A percentile compares a stretch with the other conserved stretches of the same genome.
These are phyloP conservation scores for Podila epicladia DNA, from an alignment of 192 early-diverging fungal species.

Conservation along the genomic window DNA sequence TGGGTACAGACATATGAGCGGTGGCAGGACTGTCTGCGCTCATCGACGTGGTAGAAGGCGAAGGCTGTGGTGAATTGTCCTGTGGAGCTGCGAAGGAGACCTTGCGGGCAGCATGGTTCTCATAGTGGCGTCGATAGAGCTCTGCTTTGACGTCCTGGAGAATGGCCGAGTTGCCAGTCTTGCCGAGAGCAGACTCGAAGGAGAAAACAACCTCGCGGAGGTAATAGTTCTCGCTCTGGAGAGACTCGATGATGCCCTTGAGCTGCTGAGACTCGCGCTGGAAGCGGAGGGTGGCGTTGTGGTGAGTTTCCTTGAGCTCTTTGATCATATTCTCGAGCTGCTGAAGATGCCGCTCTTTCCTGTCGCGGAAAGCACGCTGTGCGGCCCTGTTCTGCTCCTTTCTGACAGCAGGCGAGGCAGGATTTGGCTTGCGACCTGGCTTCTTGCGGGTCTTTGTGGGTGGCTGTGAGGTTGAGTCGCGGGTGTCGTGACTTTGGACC, in stretches of 20 bases:
- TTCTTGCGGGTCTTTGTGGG: slow-evolving; percentile 59
- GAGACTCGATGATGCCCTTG: slow-evolving; percentile 40
- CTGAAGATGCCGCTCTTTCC: slow-evolving; percentile 80
- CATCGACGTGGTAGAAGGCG: slow-evolving; percentile 12
- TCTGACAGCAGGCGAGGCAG: slow-evolving; percentile 63
- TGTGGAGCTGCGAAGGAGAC: not conserved
- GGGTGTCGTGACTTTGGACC: not conserved
- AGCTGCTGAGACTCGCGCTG: slow-evolving; percentile 43
- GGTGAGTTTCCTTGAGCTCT: slow-evolving; percentile 64
- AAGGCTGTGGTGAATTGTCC: not conserved
- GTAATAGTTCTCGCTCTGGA: slow-evolving; percentile 55
- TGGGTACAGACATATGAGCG: not conserved
- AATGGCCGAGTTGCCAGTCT: slow-evolving; percentile 21
- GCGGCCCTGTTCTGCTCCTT: slow-evolving; percentile 89
- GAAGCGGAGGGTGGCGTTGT: slow-evolving; percentile 39
- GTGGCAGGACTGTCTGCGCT: slow-evolving; percentile 7
- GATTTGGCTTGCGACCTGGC: slow-evolving; percentile 67
- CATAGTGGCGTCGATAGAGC: slow-evolving; percentile 44
- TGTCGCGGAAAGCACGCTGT: slow-evolving; percentile 89
- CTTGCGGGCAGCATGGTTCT: slow-evolving; percentile 26
- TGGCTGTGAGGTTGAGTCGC: slow-evolving; percentile 19
- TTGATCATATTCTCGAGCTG: slow-evolving; percentile 78
- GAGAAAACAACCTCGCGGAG: slow-evolving; percentile 54
- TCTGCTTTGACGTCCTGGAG: slow-evolving; percentile 48
- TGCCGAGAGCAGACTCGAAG: slow-evolving; percentile 52